These are phyloP conservation scores for Clitopilus hobsonii DNA, from an alignment of 768 basidiomycete species.

Conservation along the genomic window DNA sequence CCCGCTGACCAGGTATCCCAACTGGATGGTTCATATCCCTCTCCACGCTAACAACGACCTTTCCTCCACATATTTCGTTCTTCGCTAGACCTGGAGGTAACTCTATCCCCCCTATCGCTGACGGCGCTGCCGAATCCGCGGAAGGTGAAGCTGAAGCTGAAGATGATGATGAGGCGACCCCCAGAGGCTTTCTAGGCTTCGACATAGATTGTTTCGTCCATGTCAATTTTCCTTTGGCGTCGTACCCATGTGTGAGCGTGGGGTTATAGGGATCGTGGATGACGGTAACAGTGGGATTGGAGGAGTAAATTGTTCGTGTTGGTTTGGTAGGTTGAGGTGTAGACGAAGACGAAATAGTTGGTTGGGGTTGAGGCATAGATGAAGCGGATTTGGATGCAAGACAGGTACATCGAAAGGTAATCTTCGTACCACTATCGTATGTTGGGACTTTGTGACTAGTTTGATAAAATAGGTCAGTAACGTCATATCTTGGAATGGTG, in stretches of 20 bases:
- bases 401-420: not conserved
- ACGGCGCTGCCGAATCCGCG: not conserved
- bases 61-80: not conserved
- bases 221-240: no score
- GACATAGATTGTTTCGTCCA: no score
- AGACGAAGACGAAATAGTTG: not conserved
- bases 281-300: no score
- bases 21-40: not conserved
- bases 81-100: not conserved
- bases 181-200: no score
- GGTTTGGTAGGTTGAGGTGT: not conserved
- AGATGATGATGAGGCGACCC: no score
- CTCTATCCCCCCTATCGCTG: not conserved
- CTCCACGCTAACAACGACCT: not conserved
- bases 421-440: not conserved
- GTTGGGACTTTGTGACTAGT: not conserved
- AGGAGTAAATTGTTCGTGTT: not conserved
- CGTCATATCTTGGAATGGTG: no score
- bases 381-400: not conserved
- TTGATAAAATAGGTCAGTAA: no score
- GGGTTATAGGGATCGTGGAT: no score
- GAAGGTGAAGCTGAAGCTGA: not conserved
- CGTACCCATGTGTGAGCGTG: no score
- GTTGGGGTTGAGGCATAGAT: not conserved
- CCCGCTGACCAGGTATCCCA: not conserved